A percentile compares a stretch with the other conserved stretches of the same genome.
Evolutionary conservation across 2,329 filamentous ascomycete genomes (phyloP).

Genomic region (Conoideocrella luteorostrata): DNA sequence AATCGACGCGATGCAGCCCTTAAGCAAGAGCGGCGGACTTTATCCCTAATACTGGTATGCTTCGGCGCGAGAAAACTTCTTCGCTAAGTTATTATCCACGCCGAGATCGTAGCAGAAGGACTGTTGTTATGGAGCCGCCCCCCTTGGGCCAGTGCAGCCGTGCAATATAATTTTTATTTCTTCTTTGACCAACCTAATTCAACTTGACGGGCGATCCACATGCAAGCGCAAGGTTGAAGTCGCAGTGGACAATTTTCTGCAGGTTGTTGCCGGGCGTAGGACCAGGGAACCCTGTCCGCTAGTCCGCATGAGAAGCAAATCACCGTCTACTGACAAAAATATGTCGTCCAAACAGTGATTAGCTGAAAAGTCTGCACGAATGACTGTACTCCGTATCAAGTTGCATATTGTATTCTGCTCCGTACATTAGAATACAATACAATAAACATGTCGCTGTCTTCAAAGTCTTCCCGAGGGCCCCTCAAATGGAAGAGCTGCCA

Average conservation of each 20-base stretch:
- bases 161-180: not conserved
- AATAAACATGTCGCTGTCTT: too few species aligned
- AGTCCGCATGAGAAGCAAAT: not conserved
- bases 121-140: too few species aligned
- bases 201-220: slow-evolving; percentile 9
- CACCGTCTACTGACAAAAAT: slow-evolving; percentile 2
- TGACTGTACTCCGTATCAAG: too few species aligned
- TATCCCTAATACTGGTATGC: too few species aligned
- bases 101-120: too few species aligned
- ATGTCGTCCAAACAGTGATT: not conserved
- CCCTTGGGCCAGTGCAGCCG: too few species aligned
- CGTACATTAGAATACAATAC: too few species aligned
- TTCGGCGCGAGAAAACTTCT: too few species aligned
- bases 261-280: slow-evolving; percentile 5
- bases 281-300: slow-evolving; percentile 6
- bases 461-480: not conserved
- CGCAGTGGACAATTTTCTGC: slow-evolving; percentile 9
- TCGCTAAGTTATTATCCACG: too few species aligned
- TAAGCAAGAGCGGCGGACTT: too few species aligned
- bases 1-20: too few species aligned
- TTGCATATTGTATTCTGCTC: too few species aligned
- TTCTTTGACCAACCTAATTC: slow-evolving; percentile 1
- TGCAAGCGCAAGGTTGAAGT: slow-evolving; percentile 9
- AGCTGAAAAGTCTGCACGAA: not conserved
- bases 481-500: not conserved